Base-by-base conservation (phyloP, 1,139 yeast species). In the Dujonia santamariae region DNA sequence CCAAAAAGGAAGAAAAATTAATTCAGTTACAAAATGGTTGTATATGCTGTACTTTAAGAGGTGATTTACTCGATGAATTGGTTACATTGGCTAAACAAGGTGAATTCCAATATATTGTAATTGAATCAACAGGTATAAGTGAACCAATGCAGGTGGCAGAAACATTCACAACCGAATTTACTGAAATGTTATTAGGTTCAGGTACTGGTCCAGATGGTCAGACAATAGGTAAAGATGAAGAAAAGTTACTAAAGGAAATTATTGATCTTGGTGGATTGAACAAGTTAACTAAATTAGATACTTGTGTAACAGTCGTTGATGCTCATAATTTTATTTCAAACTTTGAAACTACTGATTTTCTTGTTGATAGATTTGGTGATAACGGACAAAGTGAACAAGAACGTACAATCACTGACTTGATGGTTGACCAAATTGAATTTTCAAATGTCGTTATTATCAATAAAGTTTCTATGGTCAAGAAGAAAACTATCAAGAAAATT, bases 101-200 rank as follows among this genome's bases (percentile, higher is more conserved):
- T 4, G 54, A 54, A 24, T 63, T 59, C 33, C 63, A 69, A 28
- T 68, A 69, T 41, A 63, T 69, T 26, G 53, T 69, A 3, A 68
- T 69, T 29, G 75, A 69, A 43, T 57, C 67, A 8, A 64, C 74
- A 2, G 74, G 75, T 25, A 63, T 69, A 18, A 61, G 69, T 15
- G 75, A 69, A 43, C 74, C 75, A 19, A 65, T 67, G 72, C 72
- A 67, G 43, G 72, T 68, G 12, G 75, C 75, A 2, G 73, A 69
- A 42, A 69, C 75, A 1, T 69, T 69, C 42, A 61, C 72, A 2
- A 51, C 57, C 12, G 72, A 69, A 40, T 65, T 63, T 37, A 50
- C 66, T 4, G 56, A 58, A 23, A 41, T 51, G 33, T 39, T 63
- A 34, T 41, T 60, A 32, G 14, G 32, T 26, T 23, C 28, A 9